A percentile compares a stretch with the other conserved stretches of the same genome.
Evolutionary conservation across 1,284 basidiomycete species (phyloP).

Genomic region (Erythrobasidium hasegawianum): DNA sequence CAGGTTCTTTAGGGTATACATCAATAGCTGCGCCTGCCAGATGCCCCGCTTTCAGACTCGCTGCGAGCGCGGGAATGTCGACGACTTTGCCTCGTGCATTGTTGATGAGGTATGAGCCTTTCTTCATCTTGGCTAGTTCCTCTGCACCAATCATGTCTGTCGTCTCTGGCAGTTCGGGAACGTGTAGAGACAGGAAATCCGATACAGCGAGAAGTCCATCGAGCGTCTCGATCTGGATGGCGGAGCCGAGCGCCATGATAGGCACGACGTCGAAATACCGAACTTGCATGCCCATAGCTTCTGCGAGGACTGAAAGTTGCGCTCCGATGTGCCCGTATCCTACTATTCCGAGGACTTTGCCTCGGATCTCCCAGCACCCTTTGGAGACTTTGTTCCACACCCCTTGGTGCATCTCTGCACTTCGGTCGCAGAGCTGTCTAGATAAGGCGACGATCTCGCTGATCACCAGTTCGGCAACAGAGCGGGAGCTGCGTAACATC

Average conservation of each 20-base stretch:
- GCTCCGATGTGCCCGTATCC: constrained; percentile 99
- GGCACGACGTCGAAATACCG: constrained; percentile 94
- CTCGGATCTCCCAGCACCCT: constrained; percentile 95
- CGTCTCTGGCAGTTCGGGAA: constrained; percentile 94
- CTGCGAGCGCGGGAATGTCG: constrained; percentile 85
- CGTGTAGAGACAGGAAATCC: constrained; percentile 95
- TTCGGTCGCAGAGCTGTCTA: constrained; percentile 86
- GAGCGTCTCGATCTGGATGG: constrained; percentile 81
- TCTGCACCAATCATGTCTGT: constrained; percentile 81
- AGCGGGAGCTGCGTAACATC: constrained; percentile 66
- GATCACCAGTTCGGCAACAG: constrained; percentile 97
- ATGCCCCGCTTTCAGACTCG: constrained; percentile 74
- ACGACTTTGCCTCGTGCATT: constrained; percentile 94
- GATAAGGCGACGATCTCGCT: constrained; percentile 90
- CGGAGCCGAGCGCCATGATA: constrained; percentile 95
- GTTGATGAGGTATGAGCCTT: constrained; percentile 93
- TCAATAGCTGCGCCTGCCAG: constrained; percentile 92
- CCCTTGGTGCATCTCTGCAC: constrained; percentile 80
- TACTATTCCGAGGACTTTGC: constrained; percentile 95
- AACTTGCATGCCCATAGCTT: constrained; percentile 93
- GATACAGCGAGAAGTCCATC: constrained; percentile 70
- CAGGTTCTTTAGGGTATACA: constrained; percentile 90
- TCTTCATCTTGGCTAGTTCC: constrained; percentile 87
- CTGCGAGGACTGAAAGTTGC: constrained; percentile 94
- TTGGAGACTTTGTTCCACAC: constrained; percentile 99